phyloP scores from a whole-genome alignment of 768 basidiomycete species.

The Piloderma croceum region DNA sequence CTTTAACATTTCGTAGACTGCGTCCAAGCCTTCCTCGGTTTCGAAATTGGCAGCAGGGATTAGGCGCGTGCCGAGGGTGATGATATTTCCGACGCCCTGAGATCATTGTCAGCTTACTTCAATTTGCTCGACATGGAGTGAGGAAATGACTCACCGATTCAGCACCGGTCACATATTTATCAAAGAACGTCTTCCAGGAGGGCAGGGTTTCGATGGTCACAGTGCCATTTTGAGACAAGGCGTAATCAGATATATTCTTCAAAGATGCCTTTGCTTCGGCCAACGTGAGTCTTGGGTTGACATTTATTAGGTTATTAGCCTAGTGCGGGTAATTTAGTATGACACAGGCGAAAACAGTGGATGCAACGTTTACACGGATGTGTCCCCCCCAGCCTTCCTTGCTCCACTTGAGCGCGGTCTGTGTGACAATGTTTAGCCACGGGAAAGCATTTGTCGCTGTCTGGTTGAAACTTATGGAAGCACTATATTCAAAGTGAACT shows the following conservation, averaged over 20 bases:
- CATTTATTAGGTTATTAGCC: constrained; percentile 23
- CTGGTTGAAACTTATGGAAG: constrained; percentile 20
- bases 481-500: too few species aligned
- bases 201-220: constrained; percentile 25
- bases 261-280: constrained; percentile 24
- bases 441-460: constrained; percentile 14
- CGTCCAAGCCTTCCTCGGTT: constrained; percentile 15
- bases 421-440: constrained; percentile 24
- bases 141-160: constrained; percentile 15
- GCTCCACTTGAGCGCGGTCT: constrained; percentile 27
- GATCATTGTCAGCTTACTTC: too few species aligned
- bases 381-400: constrained; percentile 35
- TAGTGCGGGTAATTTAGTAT: too few species aligned
- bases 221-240: constrained; percentile 22
- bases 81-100: too few species aligned
- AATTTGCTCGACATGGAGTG: too few species aligned
- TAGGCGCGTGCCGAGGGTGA: constrained; percentile 24
- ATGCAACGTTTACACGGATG: constrained; percentile 18
- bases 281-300: constrained; percentile 23
- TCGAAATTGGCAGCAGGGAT: constrained; percentile 21
- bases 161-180: constrained; percentile 23
- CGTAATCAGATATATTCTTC: constrained; percentile 22
- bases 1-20: constrained; percentile 12
- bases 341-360: too few species aligned
- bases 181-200: constrained; percentile 28